Evolutionary conservation across 495 filamentous ascomycete genomes (phyloP).

Genomic region (Annulohypoxylon stygium): DNA sequence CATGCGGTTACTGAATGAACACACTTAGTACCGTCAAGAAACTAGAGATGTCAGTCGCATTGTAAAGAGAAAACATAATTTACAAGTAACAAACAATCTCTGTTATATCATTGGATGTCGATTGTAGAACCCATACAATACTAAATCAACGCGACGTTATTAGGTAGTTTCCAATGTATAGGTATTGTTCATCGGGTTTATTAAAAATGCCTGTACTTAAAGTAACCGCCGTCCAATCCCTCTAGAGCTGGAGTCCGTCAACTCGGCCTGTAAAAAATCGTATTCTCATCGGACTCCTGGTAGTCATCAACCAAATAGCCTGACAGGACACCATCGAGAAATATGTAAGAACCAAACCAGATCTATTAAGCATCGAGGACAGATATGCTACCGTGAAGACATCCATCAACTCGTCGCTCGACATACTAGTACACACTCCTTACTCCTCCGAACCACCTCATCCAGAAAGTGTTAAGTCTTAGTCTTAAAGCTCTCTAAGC

Average conservation of each 20-base stretch:
- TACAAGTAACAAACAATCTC: not conserved
- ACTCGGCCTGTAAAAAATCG: conserved; percentile 24
- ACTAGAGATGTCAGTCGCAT: not conserved
- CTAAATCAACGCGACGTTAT: conserved; percentile 14
- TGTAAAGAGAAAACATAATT: not conserved
- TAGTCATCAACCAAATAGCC: conserved; percentile 28
- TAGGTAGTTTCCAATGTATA: conserved; percentile 3
- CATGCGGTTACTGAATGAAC: not conserved
- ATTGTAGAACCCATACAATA: conserved; percentile 15
- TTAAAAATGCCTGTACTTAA: conserved; percentile 32
- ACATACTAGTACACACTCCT: conserved; percentile 25
- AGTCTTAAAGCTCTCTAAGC: conserved; percentile 14
- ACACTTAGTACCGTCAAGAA: not conserved
- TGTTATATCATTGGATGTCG: conserved; percentile 10
- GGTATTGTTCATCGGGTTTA: conserved; percentile 22
- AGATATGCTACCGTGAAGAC: conserved; percentile 30
- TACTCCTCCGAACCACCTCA: conserved; percentile 3
- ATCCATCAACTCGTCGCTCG: conserved; percentile 38
- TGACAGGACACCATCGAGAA: conserved; percentile 6
- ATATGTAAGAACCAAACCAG: conserved; percentile 39
- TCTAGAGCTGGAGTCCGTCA: conserved; percentile 4
- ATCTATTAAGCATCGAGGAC: conserved; percentile 42
- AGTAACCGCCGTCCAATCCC: conserved; percentile 24
- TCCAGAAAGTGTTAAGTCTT: conserved; percentile 6
- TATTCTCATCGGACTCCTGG: conserved; percentile 18